Percentiles rank a stretch among this genome's conserved stretches.
Conservation (phyloP, 257 asterid species). For the Euphrasia confusa region DNA sequence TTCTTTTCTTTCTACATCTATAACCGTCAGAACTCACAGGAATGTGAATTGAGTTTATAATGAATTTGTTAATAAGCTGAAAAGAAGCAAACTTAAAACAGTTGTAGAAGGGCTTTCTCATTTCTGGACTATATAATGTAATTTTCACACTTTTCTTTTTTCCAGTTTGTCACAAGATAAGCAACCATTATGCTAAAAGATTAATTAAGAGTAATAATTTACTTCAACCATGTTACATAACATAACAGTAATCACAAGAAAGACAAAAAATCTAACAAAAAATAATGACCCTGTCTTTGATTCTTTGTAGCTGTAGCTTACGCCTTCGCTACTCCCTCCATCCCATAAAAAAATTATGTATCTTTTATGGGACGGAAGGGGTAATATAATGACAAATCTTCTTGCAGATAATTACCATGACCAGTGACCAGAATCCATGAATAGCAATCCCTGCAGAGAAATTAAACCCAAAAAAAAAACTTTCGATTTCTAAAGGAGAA, state of each 20-base stretch:
- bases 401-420: neutral
- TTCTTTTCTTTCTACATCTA: neutral
- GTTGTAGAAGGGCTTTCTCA: neutral
- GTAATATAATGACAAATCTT: neutral
- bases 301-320: too few species aligned
- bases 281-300: neutral
- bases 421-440: neutral
- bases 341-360: too few species aligned
- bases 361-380: too few species aligned
- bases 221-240: constrained; percentile 12
- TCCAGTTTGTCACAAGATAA: neutral
- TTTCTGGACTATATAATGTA: neutral
- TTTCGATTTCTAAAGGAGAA: too few species aligned
- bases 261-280: neutral
- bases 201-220: neutral
- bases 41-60: neutral
- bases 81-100: neutral
- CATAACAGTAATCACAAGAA: constrained; percentile 6
- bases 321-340: neutral
- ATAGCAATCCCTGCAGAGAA: neutral
- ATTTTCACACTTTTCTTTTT: too few species aligned
- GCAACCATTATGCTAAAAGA: neutral
- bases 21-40: too few species aligned
- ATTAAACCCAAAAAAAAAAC: neutral
- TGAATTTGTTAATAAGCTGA: neutral